Evolutionary conservation across 2,329 filamentous ascomycete genomes (phyloP).

Genomic region (Teratosphaeria destructans): DNA sequence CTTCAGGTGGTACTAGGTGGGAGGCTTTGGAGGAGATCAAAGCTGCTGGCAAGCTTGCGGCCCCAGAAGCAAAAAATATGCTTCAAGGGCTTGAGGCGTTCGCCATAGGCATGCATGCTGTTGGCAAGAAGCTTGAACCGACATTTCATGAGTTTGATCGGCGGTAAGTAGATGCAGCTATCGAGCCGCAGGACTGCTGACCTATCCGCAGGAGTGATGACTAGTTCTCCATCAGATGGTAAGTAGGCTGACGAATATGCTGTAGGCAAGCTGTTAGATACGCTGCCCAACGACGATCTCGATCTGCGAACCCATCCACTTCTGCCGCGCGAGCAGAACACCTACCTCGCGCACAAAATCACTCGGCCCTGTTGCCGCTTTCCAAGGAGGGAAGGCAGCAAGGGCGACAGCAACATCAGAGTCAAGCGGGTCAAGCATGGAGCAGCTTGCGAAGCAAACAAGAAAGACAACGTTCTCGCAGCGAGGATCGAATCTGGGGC

Average conservation of each 20-base stretch:
- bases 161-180: background rate
- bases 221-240: background rate
- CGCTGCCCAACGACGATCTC: background rate
- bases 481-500: background rate
- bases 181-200: background rate
- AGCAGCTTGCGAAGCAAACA: background rate
- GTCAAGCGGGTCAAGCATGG: background rate
- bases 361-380: background rate
- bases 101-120: background rate
- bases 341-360: background rate
- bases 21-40: conserved; percentile 1
- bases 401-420: background rate
- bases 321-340: background rate
- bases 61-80: background rate
- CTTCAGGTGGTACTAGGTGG: background rate
- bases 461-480: background rate
- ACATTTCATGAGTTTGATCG: background rate
- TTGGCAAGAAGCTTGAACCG: conserved; percentile 1
- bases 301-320: background rate
- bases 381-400: background rate
- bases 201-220: background rate
- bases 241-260: background rate
- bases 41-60: background rate
- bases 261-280: background rate
- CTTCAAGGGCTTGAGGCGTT: background rate